phyloP scores from a whole-genome alignment of 768 basidiomycete genomes.

The Pleurotus sapidus region DNA sequence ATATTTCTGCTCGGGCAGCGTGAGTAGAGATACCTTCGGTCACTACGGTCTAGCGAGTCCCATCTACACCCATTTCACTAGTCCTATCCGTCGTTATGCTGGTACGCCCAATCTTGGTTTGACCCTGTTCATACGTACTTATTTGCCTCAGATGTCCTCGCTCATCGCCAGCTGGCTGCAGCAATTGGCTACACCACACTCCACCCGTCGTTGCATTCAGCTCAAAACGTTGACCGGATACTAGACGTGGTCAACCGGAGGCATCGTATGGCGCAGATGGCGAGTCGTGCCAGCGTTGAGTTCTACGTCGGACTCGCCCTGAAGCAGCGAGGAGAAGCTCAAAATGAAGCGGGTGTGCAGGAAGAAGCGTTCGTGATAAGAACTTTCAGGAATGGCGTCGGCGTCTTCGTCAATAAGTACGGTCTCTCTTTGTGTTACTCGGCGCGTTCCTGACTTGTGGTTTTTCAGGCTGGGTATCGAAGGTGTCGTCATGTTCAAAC shows the following conservation, averaged over 20 bases:
- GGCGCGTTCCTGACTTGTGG: background rate
- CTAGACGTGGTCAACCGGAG: constrained; percentile 86
- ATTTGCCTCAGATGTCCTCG: constrained; percentile 71
- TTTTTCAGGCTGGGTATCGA: constrained; percentile 83
- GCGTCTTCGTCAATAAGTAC: constrained; percentile 94
- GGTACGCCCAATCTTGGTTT: constrained; percentile 41
- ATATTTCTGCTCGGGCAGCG: constrained; percentile 96
- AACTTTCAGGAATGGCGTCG: constrained; percentile 90
- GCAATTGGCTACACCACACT: constrained; percentile 83
- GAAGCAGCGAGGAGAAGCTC: constrained; percentile 56
- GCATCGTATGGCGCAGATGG: constrained; percentile 97
- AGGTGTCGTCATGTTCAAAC: constrained; percentile 92
- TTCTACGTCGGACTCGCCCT: constrained; percentile 95
- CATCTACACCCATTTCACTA: constrained; percentile 98
- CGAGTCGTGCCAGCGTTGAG: constrained; percentile 92
- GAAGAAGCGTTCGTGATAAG: constrained; percentile 94
- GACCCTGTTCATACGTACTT: too few relatives aligned
- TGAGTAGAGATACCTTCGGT: constrained; percentile 87
- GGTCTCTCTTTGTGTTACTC: constrained; percentile 45
- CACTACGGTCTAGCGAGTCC: constrained; percentile 96
- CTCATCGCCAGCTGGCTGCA: constrained; percentile 89
- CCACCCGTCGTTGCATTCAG: constrained; percentile 86
- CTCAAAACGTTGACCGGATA: constrained; percentile 82
- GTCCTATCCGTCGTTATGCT: constrained; percentile 95
- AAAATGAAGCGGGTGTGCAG: constrained; percentile 40